phyloP scores from a whole-genome alignment of 306 rosid species.

The Comarum palustre region DNA sequence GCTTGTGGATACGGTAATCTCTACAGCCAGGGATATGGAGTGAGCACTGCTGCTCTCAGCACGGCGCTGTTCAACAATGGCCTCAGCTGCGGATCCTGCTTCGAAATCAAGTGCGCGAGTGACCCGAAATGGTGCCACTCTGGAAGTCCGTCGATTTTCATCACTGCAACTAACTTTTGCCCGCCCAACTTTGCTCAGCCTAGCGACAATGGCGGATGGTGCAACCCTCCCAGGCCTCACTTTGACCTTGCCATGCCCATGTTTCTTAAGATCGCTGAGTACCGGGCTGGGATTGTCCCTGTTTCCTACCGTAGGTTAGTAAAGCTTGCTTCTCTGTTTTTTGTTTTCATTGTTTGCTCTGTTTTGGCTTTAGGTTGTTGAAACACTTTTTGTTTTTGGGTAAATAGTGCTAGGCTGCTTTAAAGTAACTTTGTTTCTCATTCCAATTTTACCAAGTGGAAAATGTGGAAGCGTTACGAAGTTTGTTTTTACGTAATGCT shows the following conservation, averaged over 20 bases:
- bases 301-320: constrained; percentile 77
- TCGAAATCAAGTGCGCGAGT: constrained; percentile 79
- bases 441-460: neutral
- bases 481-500: neutral
- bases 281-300: constrained; percentile 98
- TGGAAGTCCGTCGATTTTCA: constrained; percentile 78
- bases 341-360: neutral
- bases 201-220: constrained; percentile 96
- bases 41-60: constrained; percentile 87
- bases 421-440: neutral
- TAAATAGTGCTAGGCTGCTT: neutral
- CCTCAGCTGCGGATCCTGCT: constrained; percentile 85
- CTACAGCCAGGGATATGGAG: constrained; percentile 97
- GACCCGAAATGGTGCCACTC: constrained; percentile 82
- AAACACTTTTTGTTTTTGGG: neutral
- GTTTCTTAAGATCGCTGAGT: constrained; percentile 95
- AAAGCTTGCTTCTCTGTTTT: neutral
- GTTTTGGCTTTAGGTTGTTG: neutral
- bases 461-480: neutral
- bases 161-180: constrained; percentile 92
- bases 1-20: constrained; percentile 97
- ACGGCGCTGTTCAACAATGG: constrained; percentile 89
- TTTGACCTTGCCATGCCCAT: constrained; percentile 99
- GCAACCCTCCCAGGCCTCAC: constrained; percentile 95
- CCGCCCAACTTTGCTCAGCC: constrained; percentile 93